These are phyloP conservation scores for Metarhizium guizhouense DNA, from an alignment of 2,329 filamentous ascomycete species.

Conservation along the genomic window DNA sequence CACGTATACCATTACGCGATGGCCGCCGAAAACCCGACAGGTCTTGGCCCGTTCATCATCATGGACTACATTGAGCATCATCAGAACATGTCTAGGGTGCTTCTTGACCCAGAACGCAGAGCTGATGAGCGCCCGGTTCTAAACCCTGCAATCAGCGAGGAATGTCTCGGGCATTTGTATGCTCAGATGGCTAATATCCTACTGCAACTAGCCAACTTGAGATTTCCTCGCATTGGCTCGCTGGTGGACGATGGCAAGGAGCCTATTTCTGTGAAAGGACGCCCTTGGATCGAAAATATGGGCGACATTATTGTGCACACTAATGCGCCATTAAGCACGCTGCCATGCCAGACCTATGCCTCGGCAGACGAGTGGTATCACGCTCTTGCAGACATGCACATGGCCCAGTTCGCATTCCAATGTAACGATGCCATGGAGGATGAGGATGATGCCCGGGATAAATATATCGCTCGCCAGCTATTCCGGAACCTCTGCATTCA, in stretches of 20 bases:
- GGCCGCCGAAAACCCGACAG: slow-evolving; percentile 21
- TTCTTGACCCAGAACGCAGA: slow-evolving; percentile 17
- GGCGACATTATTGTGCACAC: slow-evolving; percentile 22
- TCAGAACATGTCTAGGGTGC: slow-evolving; percentile 16
- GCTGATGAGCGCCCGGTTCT: slow-evolving; percentile 19
- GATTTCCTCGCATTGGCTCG: slow-evolving; percentile 28
- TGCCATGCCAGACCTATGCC: slow-evolving; percentile 18
- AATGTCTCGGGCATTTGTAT: slow-evolving; percentile 26
- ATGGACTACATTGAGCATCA: slow-evolving; percentile 26
- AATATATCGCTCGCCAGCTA: slow-evolving; percentile 24
- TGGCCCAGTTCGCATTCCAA: slow-evolving; percentile 27
- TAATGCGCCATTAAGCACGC: slow-evolving; percentile 11
- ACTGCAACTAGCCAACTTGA: slow-evolving; percentile 26
- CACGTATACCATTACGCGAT: slow-evolving; percentile 21
- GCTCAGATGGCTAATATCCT: slow-evolving; percentile 31
- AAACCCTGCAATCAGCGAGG: slow-evolving; percentile 22
- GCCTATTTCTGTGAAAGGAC: slow-evolving; percentile 11
- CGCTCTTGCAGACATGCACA: slow-evolving; percentile 26
- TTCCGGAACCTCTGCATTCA: slow-evolving; percentile 19
- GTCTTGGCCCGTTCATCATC: slow-evolving; percentile 27
- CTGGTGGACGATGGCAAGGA: slow-evolving; percentile 15
- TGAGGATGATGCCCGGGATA: slow-evolving; percentile 19
- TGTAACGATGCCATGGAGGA: slow-evolving; percentile 26
- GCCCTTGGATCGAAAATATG: slow-evolving; percentile 31
- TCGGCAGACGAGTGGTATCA: slow-evolving; percentile 22